Conservation (phyloP, 495 filamentous ascomycete genomes). For the Penicillium steckii region DNA sequence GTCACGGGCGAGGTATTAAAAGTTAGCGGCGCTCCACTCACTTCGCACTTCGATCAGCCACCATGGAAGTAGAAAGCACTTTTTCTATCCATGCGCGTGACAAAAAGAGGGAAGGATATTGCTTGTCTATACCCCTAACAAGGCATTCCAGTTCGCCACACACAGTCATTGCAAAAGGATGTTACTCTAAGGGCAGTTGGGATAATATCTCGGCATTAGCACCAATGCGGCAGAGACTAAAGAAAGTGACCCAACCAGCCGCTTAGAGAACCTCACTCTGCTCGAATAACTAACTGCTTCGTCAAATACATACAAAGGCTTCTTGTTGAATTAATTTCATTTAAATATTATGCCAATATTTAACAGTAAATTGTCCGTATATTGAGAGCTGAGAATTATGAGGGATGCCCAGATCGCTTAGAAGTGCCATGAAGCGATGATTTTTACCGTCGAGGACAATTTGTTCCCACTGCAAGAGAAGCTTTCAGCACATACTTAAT, state of each 20-base stretch:
- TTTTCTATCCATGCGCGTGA: not conserved
- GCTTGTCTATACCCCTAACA: not conserved
- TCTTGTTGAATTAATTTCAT: not conserved
- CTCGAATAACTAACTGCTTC: not conserved
- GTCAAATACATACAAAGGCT: not conserved
- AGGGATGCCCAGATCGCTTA: not conserved
- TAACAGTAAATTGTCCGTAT: not conserved
- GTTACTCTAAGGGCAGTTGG: not conserved
- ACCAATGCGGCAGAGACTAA: not conserved
- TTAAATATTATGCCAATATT: not conserved
- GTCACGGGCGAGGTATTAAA: not conserved
- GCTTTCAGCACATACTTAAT: not conserved
- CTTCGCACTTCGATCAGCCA: not conserved
- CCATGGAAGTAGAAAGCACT: not conserved
- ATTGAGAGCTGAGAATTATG: not conserved
- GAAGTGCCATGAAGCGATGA: not conserved
- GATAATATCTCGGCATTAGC: not conserved
- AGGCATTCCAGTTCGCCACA: not conserved
- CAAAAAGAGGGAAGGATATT: not conserved
- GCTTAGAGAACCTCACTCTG: not conserved
- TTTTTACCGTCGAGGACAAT: not conserved
- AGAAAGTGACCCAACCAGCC: no score
- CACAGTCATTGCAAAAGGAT: not conserved
- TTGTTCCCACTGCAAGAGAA: not conserved
- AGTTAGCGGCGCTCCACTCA: not conserved